Base-by-base conservation (phyloP, 108 stramenopile genomes). In the Cylindrotheca closterium region DNA sequence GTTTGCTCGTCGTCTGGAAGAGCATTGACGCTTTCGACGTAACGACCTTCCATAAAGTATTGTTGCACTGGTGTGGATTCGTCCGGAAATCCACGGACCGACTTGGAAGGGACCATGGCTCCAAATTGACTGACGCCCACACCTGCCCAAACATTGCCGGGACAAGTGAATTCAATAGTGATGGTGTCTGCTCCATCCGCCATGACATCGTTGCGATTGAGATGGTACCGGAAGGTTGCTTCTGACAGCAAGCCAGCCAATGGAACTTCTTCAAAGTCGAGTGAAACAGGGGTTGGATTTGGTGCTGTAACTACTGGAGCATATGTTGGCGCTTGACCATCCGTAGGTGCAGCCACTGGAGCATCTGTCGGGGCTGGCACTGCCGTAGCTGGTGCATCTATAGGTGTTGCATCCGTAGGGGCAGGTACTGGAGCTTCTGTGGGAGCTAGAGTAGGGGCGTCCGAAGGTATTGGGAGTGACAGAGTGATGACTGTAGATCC, bases 21-120 rank as follows among this genome's bases (percentile, higher is more conserved):
- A n/a, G n/a, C n/a, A n/a, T n/a, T n/a, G n/a, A n/a, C n/a, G n/a
- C n/a, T n/a, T n/a, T n/a, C n/a, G n/a, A n/a, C n/a, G n/a, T n/a
- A n/a, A n/a, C n/a, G n/a, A n/a, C n/a, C n/a, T n/a, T n/a, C n/a
- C n/a, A n/a, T n/a, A n/a, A n/a, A n/a, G n/a, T n/a, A n/a, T n/a
- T n/a, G n/a, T n/a, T n/a, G n/a, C n/a, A n/a, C n/a, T n/a, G n/a
- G n/a, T n/a, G n/a, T n/a, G n/a, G n/a, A n/a, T 7, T 47, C 34
- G 58, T 68, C 79, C 0, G 85, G 81, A 12, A 82, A 30, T 4
- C 81, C 85, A 70, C 84, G 75, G 25, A 87, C 81, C 33, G 83
- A 80, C 10, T 78, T 67, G 30, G 66, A 57, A 1, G 73, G 76
- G 30, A 78, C 33, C 83, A 87, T 87, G 10, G 61, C 72, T 10